Evolutionary conservation across 176 grass and related monocot species (phyloP), one percentile per base, ranked within the genome.

Genomic region (Juncus effusus): DNA sequence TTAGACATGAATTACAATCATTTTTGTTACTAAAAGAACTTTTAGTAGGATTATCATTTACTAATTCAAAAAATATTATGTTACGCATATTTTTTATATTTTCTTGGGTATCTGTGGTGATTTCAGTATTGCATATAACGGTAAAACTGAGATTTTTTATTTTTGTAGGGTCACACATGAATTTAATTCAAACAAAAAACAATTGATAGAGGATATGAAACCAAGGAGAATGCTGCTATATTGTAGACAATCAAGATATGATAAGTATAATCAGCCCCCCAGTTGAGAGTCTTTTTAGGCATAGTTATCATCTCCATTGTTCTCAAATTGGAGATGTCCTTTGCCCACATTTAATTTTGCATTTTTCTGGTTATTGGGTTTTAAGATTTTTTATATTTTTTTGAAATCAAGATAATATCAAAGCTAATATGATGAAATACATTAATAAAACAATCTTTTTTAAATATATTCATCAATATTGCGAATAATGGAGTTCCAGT

Each of bases 191-290:
- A 71, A 70, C 16, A 19, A 58, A 70, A 57, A 70, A 56, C 50
- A 59, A 59, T 41, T 72, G 52, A 72, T 13, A 58, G 16, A 40
- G 54, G 38, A 72, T 38, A 72, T 72, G 68, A 72, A 59, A 72
- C 7, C 54, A 72, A 72, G 68, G 53, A 45, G 11, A 59, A 58
- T 72, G 68, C 68, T 58, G 50, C 54, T 42, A 39, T 59, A 72
- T 56, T 72, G 68, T 44, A 12, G 68, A 72, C 68, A 72, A 9
- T 38, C 13, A 42, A 2, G 54, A 72, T 72, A 36, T 42, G 57
- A 72, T 58, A 72, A 36, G n/a, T 38, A 4, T 8, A 10, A 16
- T n/a, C 16, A 39, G 4, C 56, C 50, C 5, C 19, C 19, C 19
- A 28, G 19, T 28, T 39, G 8, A 15, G 36, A 41, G 51, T n/a